A percentile compares a stretch with the other conserved stretches of the same genome.
Evolutionary conservation across 2,329 filamentous ascomycete species (phyloP).

Genomic region (Penicillium sp.): DNA sequence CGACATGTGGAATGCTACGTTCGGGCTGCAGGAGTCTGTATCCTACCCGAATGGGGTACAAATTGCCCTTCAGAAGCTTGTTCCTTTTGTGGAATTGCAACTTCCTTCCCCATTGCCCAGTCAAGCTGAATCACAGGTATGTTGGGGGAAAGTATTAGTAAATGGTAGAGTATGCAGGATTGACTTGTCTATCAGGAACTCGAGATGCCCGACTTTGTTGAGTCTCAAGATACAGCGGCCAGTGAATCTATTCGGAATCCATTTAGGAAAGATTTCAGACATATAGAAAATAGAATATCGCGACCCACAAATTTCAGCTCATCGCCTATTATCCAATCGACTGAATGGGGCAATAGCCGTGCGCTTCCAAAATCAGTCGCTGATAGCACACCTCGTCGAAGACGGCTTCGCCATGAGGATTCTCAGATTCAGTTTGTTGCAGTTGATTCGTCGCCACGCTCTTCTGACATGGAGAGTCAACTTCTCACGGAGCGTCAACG

Average conservation of each 20-base stretch:
- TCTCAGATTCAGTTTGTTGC: constrained; percentile 75
- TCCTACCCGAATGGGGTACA: constrained; percentile 64
- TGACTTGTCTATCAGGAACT: constrained; percentile 15
- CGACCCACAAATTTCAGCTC: constrained; percentile 22
- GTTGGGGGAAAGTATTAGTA: background rate
- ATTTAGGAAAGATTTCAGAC: constrained; percentile 10
- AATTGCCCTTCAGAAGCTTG: constrained; percentile 57
- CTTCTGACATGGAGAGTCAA: constrained; percentile 59
- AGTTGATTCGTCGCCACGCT: constrained; percentile 58
- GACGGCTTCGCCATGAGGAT: constrained; percentile 68
- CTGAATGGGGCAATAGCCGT: constrained; percentile 16
- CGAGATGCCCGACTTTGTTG: constrained; percentile 36
- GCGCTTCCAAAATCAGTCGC: constrained; percentile 25
- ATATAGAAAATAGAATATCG: constrained; percentile 8
- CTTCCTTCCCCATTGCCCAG: constrained; percentile 46
- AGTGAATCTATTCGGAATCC: constrained; percentile 15
- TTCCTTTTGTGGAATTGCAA: constrained; percentile 50
- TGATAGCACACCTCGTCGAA: constrained; percentile 46
- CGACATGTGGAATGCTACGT: constrained; percentile 66
- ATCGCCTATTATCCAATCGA: constrained; percentile 23
- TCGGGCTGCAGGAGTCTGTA: constrained; percentile 57
- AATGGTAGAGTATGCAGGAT: constrained; percentile 4
- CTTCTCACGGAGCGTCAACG: constrained; percentile 73
- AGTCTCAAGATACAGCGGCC: constrained; percentile 48
- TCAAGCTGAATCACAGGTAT: constrained; percentile 30